These are phyloP conservation scores for Globisporangium megalacanthum DNA, from an alignment of 352 stramenopile species.

Conservation along the genomic window DNA sequence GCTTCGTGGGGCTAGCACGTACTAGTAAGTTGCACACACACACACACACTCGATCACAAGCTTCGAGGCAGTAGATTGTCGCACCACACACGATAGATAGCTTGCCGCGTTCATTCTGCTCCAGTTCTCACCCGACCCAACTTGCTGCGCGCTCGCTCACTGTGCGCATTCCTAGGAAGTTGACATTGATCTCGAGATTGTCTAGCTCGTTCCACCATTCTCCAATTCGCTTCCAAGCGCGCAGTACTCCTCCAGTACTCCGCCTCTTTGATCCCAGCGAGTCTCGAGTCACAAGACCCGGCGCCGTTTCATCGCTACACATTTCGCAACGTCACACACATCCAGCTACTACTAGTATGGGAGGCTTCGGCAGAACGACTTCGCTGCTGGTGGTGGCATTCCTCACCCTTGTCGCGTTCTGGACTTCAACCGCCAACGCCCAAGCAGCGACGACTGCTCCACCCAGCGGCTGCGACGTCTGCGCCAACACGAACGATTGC, in stretches of 20 bases:
- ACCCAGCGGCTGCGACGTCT: constrained; percentile 38
- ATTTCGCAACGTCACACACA: too few species aligned
- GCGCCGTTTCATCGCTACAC: too few species aligned
- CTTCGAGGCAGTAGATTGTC: background rate
- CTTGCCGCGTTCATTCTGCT: background rate
- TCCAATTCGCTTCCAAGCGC: too few species aligned
- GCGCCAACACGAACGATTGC: constrained; percentile 41
- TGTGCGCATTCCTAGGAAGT: too few species aligned
- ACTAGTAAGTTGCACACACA: too few species aligned
- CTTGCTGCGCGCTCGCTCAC: background rate
- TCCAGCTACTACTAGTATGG: background rate
- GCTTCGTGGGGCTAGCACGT: background rate
- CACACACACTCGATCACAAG: background rate
- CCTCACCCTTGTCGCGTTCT: constrained; percentile 10
- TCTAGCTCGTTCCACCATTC: too few species aligned
- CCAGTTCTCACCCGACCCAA: background rate
- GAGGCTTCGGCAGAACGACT: background rate
- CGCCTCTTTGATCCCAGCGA: too few species aligned
- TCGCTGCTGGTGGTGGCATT: constrained; percentile 9
- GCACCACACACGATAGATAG: background rate
- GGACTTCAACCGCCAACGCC: constrained; percentile 3
- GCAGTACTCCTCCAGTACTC: too few species aligned
- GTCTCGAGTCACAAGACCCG: too few species aligned
- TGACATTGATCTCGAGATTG: too few species aligned
- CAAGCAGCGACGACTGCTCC: constrained; percentile 7